Percentiles rank a stretch among this genome's conserved stretches.
Conservation (phyloP, 164 flowering plant species). For the Aristolochia fimbriata region DNA sequence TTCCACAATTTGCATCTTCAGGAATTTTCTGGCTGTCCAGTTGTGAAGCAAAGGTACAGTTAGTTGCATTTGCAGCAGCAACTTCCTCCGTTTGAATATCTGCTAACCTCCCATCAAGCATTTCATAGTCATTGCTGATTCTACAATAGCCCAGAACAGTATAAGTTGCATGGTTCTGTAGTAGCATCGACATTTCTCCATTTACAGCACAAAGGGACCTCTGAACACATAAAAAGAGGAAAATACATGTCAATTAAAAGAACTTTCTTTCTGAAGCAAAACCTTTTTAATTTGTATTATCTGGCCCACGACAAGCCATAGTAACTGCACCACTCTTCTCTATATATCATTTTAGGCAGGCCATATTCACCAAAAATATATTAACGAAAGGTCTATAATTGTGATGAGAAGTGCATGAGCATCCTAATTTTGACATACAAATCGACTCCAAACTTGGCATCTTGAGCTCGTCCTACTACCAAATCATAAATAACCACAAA, state of each 20-base stretch:
- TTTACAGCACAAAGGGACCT: conserved; percentile 32
- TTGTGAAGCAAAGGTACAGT: conserved; percentile 1
- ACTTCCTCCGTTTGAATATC: conserved; percentile 14
- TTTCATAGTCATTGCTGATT: conserved; percentile 10
- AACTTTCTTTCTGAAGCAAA: background rate
- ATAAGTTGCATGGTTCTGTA: conserved; percentile 50
- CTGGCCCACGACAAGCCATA: background rate
- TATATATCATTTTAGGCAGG: background rate
- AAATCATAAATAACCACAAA: background rate
- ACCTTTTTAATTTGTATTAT: background rate
- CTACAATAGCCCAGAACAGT: conserved; percentile 43
- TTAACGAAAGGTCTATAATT: background rate
- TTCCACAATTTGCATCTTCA: conserved; percentile 1
- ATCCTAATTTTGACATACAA: background rate
- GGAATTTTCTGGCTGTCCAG: conserved; percentile 6
- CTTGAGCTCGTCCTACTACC: background rate
- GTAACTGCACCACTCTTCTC: background rate
- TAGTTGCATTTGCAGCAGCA: conserved; percentile 5
- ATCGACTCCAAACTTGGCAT: background rate
- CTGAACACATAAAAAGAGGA: conserved; percentile 18
- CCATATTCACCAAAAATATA: background rate
- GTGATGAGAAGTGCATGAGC: background rate
- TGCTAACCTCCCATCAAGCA: conserved; percentile 10
- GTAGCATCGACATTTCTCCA: conserved; percentile 36
- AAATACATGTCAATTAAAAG: background rate